phyloP scores from a whole-genome alignment of 352 stramenopile genomes.

The Globisporangium heterothallicum region DNA sequence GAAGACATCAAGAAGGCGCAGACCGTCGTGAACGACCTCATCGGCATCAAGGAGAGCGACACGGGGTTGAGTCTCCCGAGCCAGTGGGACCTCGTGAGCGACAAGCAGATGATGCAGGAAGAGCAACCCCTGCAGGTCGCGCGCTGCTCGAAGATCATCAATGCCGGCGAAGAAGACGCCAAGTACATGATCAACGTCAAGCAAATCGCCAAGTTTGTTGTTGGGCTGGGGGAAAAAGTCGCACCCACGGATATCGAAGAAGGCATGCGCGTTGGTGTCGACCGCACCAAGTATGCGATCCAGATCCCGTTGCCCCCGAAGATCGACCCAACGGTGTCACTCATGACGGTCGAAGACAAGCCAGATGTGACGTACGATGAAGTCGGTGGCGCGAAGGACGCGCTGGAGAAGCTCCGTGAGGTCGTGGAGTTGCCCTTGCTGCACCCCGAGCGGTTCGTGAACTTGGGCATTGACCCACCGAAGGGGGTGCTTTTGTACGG shows the following conservation, averaged over 20 bases:
- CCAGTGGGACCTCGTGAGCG: conserved; percentile 98
- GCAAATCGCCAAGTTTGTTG: conserved; percentile 99
- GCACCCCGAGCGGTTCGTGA: conserved; percentile 98
- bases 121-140: conserved; percentile 97
- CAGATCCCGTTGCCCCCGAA: conserved; percentile 98
- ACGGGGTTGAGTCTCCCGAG: conserved; percentile 97
- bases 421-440: conserved; percentile 98
- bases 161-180: conserved; percentile 90
- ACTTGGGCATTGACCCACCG: conserved; percentile 97
- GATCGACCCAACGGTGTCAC: conserved; percentile 97
- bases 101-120: conserved; percentile 99
- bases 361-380: conserved; percentile 99
- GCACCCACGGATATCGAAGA: conserved; percentile 99
- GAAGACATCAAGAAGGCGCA: conserved; percentile 99
- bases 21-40: conserved; percentile 88
- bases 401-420: conserved; percentile 98
- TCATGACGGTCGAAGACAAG: conserved; percentile 98
- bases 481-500: conserved; percentile 99
- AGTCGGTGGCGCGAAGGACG: conserved; percentile 97
- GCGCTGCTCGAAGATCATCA: conserved; percentile 95
- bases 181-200: conserved; percentile 99
- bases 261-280: conserved; percentile 98
- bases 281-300: conserved; percentile 96
- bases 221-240: conserved; percentile 97
- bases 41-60: conserved; percentile 99